phyloP scores from a whole-genome alignment of 257 asterid genomes.

The Solanum pimpinellifolium region DNA sequence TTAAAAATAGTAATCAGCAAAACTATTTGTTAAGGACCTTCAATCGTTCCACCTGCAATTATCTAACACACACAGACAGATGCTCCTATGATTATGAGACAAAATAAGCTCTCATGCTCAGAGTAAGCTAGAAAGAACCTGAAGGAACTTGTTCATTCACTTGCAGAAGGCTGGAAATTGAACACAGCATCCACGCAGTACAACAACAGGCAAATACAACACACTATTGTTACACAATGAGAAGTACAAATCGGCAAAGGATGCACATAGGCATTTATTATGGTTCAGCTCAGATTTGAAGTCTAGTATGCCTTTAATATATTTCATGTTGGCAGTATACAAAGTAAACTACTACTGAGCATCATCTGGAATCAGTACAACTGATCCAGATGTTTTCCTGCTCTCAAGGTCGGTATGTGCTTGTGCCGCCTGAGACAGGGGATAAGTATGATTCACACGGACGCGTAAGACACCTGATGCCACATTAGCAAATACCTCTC shows the following conservation, averaged over 20 bases:
- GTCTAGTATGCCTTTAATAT: neutral
- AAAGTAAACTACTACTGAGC: neutral
- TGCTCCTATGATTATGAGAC: neutral
- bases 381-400: conserved; percentile 72
- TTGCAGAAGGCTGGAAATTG: neutral
- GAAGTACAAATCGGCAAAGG: neutral
- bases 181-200: neutral
- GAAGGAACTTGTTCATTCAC: neutral
- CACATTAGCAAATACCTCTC: conserved; percentile 62
- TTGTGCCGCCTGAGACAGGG: conserved; percentile 63
- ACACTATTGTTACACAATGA: neutral
- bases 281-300: neutral
- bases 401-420: conserved; percentile 84
- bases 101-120: neutral
- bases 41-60: neutral
- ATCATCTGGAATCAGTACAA: conserved; percentile 64
- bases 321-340: neutral
- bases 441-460: conserved; percentile 67
- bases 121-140: neutral
- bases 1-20: neutral
- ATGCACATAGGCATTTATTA: neutral
- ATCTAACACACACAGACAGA: neutral
- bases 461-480: conserved; percentile 52
- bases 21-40: neutral
- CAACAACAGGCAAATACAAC: neutral